Conservation (phyloP, 495 filamentous ascomycete genomes). For the Lophiostoma macrostomum region DNA sequence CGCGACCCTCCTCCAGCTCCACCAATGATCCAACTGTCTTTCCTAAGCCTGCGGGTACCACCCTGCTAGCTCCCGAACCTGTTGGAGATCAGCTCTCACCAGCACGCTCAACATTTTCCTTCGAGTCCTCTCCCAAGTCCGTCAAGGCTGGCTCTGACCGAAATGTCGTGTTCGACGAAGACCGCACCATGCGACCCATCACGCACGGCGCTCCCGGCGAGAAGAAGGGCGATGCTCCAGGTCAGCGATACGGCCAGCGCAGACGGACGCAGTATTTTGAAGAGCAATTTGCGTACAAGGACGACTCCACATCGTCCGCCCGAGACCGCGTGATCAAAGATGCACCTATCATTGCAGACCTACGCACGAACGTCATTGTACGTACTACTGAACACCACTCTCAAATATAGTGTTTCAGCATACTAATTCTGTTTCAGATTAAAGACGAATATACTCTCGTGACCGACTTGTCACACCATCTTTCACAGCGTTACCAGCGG, state of each 20-base stretch:
- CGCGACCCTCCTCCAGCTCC: slow-evolving; percentile 22
- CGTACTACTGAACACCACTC: too few relatives aligned
- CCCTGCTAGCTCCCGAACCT: slow-evolving; percentile 26
- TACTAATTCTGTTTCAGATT: too few relatives aligned
- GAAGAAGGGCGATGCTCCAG: slow-evolving; percentile 2
- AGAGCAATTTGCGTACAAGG: slow-evolving; percentile 57
- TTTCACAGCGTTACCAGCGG: slow-evolving; percentile 71
- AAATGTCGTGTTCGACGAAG: slow-evolving; percentile 11
- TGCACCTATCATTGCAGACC: slow-evolving; percentile 71
- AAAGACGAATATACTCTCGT: slow-evolving; percentile 67
- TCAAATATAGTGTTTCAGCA: too few relatives aligned
- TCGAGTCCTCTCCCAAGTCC: slow-evolving; percentile 20
- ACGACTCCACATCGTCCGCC: slow-evolving; percentile 46
- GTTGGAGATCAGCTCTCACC: slow-evolving; percentile 28
- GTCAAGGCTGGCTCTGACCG: slow-evolving; percentile 10
- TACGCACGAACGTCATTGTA: slow-evolving; percentile 83
- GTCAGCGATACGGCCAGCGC: slow-evolving; percentile 16
- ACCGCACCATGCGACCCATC: slow-evolving; percentile 3
- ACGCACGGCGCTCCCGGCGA: slow-evolving; percentile 7
- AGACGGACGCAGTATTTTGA: slow-evolving; percentile 53
- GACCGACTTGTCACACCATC: slow-evolving; percentile 61
- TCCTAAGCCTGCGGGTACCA: slow-evolving; percentile 24
- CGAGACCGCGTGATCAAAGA: slow-evolving; percentile 60
- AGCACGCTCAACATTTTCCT: slow-evolving; percentile 29
- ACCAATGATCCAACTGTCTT: slow-evolving; percentile 28